Base-by-base conservation (phyloP, 2,329 filamentous ascomycete species). In the Zalaria obscura region DNA sequence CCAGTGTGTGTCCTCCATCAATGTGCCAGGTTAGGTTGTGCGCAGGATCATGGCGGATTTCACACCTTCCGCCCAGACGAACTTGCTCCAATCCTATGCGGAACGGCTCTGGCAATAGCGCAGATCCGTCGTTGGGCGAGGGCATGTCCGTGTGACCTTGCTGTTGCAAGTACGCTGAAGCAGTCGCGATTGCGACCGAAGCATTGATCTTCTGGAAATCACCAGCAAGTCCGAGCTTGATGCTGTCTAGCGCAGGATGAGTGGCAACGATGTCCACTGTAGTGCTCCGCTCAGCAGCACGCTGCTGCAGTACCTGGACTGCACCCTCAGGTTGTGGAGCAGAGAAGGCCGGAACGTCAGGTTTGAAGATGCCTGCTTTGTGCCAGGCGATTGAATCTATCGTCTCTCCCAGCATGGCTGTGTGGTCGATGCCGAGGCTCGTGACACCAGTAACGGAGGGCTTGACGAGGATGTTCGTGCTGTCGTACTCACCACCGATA, bases 401-500 rank as follows among this genome's bases (percentile, higher is more conserved):
- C 0, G 85, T 88, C 32, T 73, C 69, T 7, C 88, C 88, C 31
- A 95, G 68, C 70, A 93, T 78, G 4, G 73, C 76, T 1, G 81
- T 78, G 59, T 95, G 88, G 52, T 95, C 88, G 45, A 94, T 81
- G 3, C 85, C 87, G 35, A 95, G 60, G 53, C 80, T 86, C 18
- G 86, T 80, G 32, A 95, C 78, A 0, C 81, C 83, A 1, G 78
- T 74, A 1, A 78, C 80, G 5, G 75, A 78, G 1, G 87, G 81
- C 8, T 74, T 70, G 7, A 71, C 67, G 4, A 98, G 62, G 25
- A 96, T 74, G 55, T 96, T 96, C 6, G 91, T 98, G 27, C 83
- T 82, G 55, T 96, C 89, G 54, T 87, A 87, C 62, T 94, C 85
- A 38, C 88, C 91, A 10, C 91, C 91, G 48, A 96, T 93, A 1